Base-by-base conservation (phyloP, 441 rosid species). In the Euphorbia celastroides region DNA sequence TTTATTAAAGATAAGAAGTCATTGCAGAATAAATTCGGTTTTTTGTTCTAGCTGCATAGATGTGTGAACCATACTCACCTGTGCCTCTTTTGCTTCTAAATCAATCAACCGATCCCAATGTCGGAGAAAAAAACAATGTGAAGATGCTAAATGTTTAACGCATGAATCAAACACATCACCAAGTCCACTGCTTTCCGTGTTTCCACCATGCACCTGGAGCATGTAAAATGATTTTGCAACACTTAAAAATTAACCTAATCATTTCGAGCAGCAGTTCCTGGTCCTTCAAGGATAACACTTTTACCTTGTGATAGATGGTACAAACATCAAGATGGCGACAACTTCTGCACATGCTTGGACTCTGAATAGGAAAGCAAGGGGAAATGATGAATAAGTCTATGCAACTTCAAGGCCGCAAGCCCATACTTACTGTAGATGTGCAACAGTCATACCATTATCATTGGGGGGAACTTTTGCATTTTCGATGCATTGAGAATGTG, bases 271-370 rank as follows among this genome's bases (percentile, higher is more conserved):
- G 34, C 30, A 32, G 64, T 63, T 25, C 7, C 19, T 1, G 36
- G 27, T 31, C 31, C 52, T 28, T 16, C 23, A 68, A 52, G 19
- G 19, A 46, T 46, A 16, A 73, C 70, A 74, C 65, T 61, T 25
- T 71, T 87, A 95, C 99, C 97, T 90, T 92, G 67, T 95, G 99
- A 82, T 90, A 90, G 72, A 92, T 78, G 62, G 92, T 85, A 77
- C 99, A 95, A 58, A 77, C 88, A 78, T 83, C 89, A 75, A 95
- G 84, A 83, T 92, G 99, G 57, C 96, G 97, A 72, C 99, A 95
- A 71, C 86, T 70, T 75, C 80, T 88, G 84, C 99, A 95, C 75
- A 86, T 82, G 77, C 80, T 86, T 69, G 86, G 95, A 81, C 82
- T 84, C 99, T 95, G 78, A 41, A 70, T 42, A 71, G 64, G 67